Conservation (phyloP, 345 rosid genomes). For the Chamaenerion angustifolium region DNA sequence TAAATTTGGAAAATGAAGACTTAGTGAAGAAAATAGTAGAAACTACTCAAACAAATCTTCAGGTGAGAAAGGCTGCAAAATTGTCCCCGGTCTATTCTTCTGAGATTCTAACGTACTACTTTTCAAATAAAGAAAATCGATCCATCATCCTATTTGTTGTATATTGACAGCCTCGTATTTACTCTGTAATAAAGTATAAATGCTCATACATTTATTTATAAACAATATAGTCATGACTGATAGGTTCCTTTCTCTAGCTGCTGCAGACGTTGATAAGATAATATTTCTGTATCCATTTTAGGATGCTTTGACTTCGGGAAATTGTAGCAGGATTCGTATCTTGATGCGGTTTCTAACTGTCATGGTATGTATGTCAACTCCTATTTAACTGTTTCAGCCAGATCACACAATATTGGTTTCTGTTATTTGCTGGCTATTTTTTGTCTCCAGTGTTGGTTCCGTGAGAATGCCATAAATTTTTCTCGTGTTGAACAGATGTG, state of each 20-base stretch:
- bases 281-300: constrained; percentile 2
- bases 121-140: too few relatives aligned
- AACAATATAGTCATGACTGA: too few relatives aligned
- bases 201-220: too few relatives aligned
- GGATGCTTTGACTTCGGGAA: constrained; percentile 63
- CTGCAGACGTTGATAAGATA: too few relatives aligned
- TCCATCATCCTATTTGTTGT: too few relatives aligned
- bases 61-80: constrained; percentile 27
- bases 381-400: not conserved
- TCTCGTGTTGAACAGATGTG: constrained; percentile 45
- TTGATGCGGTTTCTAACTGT: constrained; percentile 77
- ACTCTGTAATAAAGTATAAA: too few relatives aligned
- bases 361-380: constrained; percentile 36
- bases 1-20: constrained; percentile 96
- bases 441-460: not conserved
- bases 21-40: constrained; percentile 46
- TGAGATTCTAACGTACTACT: too few relatives aligned
- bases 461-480: not conserved
- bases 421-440: not conserved
- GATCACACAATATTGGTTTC: constrained; percentile 1
- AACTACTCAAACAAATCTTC: constrained; percentile 44
- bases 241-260: too few relatives aligned
- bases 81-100: too few relatives aligned
- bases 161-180: too few relatives aligned
- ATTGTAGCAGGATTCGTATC: constrained; percentile 65